Evolutionary conservation across 345 rosid species (phyloP).

Genomic region (Pistacia integerrima): DNA sequence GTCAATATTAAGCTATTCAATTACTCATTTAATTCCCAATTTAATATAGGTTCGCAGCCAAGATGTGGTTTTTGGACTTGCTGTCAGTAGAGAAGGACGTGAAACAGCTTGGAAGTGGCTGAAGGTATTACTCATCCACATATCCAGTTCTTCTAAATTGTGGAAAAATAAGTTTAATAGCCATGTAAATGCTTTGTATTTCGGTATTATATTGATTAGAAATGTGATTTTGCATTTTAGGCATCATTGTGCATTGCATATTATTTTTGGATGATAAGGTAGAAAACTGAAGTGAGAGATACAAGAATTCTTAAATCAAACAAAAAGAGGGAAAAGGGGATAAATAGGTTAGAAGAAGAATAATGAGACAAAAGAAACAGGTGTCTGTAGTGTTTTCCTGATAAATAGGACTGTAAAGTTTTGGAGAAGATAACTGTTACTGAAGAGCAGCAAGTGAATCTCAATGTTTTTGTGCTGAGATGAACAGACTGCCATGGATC

Average conservation of each 20-base stretch:
- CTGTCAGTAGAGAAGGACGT: constrained; percentile 80
- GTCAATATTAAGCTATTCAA: background rate
- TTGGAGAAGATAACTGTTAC: constrained; percentile 6
- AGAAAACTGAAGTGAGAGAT: background rate
- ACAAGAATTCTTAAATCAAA: background rate
- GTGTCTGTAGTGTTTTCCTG: background rate
- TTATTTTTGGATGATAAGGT: background rate
- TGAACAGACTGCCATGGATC: background rate
- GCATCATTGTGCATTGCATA: background rate
- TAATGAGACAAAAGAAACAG: background rate
- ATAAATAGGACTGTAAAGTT: background rate
- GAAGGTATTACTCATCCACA: constrained; percentile 42
- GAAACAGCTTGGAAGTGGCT: constrained; percentile 96
- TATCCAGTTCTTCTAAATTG: background rate
- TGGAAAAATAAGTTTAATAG: background rate
- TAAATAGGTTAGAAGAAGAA: background rate
- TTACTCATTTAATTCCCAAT: background rate
- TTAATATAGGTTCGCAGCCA: constrained; percentile 77
- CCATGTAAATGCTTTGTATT: background rate
- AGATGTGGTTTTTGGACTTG: constrained; percentile 77
- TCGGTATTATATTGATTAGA: background rate
- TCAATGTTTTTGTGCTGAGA: background rate
- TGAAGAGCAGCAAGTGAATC: background rate
- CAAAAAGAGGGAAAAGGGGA: background rate
- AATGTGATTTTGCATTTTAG: background rate